These are phyloP conservation scores for Amylocarpus encephaloides DNA, from an alignment of 2,329 filamentous ascomycete genomes.

Conservation along the genomic window DNA sequence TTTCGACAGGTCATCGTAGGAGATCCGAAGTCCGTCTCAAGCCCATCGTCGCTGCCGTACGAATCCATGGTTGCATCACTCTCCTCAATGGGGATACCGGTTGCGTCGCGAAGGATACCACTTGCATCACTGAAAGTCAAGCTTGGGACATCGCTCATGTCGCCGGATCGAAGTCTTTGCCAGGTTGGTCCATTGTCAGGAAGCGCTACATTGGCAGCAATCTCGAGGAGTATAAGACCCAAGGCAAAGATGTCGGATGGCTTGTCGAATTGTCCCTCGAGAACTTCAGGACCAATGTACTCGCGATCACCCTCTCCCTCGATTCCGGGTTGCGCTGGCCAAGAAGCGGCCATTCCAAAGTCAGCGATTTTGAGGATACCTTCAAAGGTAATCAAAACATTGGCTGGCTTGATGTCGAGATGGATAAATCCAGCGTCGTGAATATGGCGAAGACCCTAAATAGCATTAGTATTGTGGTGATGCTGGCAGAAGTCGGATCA, in stretches of 20 bases:
- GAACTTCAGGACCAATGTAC: constrained; percentile 91
- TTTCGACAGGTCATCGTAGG: constrained; percentile 28
- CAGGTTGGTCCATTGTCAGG: constrained; percentile 89
- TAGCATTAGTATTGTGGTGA: constrained; percentile 21
- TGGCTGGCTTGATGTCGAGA: constrained; percentile 78
- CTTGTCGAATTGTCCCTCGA: constrained; percentile 80
- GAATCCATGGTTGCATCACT: constrained; percentile 28
- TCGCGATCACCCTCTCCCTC: constrained; percentile 93
- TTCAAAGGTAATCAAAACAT: constrained; percentile 75
- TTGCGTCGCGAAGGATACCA: constrained; percentile 66
- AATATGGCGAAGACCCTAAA: constrained; percentile 78
- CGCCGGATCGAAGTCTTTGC: constrained; percentile 82
- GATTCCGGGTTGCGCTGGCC: constrained; percentile 69
- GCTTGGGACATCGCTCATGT: constrained; percentile 82
- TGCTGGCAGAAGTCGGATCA: constrained; percentile 14
- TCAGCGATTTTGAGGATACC: constrained; percentile 80
- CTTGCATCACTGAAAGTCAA: constrained; percentile 75
- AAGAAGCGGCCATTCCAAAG: constrained; percentile 74
- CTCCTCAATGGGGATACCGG: constrained; percentile 55
- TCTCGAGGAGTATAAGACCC: constrained; percentile 90
- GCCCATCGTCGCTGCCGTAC: constrained; percentile 36
- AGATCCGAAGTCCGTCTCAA: constrained; percentile 34
- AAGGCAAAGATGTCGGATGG: constrained; percentile 91
- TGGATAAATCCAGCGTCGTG: constrained; percentile 84
- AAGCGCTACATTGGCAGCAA: constrained; percentile 86